Conservation (phyloP, 140 eudicot species). For the Bidens hawaiensis region DNA sequence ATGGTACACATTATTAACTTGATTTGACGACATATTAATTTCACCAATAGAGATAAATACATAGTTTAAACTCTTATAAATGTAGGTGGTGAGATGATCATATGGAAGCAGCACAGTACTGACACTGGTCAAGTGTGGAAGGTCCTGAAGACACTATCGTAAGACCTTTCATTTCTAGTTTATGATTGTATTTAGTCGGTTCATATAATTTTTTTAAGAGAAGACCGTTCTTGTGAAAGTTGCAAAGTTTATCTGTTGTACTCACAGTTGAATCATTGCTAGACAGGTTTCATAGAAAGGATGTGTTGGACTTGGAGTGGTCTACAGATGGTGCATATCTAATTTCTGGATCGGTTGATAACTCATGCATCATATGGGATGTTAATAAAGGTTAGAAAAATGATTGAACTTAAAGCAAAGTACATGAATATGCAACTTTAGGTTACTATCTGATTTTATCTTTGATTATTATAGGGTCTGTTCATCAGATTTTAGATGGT, state of each 20-base stretch:
- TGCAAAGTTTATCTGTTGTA: not conserved
- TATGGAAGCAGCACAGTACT: conserved; percentile 69
- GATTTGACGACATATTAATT: not conserved
- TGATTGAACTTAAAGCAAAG: not conserved
- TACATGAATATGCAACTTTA: conserved; percentile 9
- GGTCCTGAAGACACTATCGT: conserved; percentile 84
- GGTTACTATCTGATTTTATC: conserved; percentile 15
- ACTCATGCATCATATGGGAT: conserved; percentile 98
- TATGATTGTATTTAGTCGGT: conserved; percentile 1
- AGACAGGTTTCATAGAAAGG: conserved; percentile 88
- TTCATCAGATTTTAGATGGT: conserved; percentile 90
- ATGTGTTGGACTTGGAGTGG: conserved; percentile 96
- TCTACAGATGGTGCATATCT: conserved; percentile 78
- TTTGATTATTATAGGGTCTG: conserved; percentile 59
- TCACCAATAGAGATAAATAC: not conserved
- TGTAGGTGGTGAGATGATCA: conserved; percentile 81
- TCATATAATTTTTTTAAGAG: too few species aligned
- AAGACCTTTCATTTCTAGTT: conserved; percentile 36
- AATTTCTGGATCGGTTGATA: conserved; percentile 95
- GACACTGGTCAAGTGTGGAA: conserved; percentile 87
- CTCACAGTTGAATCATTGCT: conserved; percentile 25
- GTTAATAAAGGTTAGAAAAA: conserved; percentile 64
- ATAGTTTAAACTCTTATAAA: not conserved
- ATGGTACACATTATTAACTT: conserved; percentile 50
- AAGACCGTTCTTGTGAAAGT: not conserved